Conservation (phyloP, 352 stramenopile genomes). For the Nothophytophthora sp. region DNA sequence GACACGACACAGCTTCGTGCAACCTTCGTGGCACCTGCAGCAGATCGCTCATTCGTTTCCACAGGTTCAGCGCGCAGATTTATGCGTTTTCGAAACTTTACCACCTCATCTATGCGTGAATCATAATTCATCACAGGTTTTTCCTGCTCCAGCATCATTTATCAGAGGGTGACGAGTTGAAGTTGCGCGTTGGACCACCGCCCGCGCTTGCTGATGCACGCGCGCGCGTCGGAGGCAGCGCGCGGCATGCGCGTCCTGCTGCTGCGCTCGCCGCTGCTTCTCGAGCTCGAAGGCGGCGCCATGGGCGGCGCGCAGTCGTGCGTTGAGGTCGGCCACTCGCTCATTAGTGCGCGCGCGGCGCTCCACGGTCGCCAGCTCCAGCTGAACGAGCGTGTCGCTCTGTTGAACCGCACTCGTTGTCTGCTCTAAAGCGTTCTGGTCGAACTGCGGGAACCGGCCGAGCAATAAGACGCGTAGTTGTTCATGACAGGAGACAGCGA, state of each 20-base stretch:
- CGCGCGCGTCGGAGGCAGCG: constrained; percentile 19
- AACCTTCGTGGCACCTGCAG: no score
- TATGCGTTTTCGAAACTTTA: no score
- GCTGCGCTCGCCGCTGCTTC: constrained; percentile 5
- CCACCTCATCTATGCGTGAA: no score
- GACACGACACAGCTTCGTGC: no score
- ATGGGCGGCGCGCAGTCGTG: constrained; percentile 2
- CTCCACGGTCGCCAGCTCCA: constrained; percentile 24
- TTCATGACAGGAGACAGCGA: constrained; percentile 11
- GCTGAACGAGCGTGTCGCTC: constrained; percentile 28
- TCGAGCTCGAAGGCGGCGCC: constrained; percentile 7
- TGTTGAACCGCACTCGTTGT: constrained; percentile 13
- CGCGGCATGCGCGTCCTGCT: constrained; percentile 1
- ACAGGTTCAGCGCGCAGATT: no score
- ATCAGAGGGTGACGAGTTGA: no score
- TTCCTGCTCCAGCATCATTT: no score
- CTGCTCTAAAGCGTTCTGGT: constrained; percentile 4
- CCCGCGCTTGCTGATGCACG: constrained; percentile 20
- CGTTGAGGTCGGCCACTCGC: constrained; percentile 17
- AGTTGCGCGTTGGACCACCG: constrained; percentile 4
- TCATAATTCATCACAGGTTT: no score
- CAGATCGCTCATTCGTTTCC: no score
- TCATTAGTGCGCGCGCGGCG: constrained; percentile 8
- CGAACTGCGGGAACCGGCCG: constrained; percentile 22
- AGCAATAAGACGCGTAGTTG: constrained; percentile 30